Evolutionary conservation across 2,329 filamentous ascomycete genomes (phyloP).

Genomic region (Cryphonectria japonica): DNA sequence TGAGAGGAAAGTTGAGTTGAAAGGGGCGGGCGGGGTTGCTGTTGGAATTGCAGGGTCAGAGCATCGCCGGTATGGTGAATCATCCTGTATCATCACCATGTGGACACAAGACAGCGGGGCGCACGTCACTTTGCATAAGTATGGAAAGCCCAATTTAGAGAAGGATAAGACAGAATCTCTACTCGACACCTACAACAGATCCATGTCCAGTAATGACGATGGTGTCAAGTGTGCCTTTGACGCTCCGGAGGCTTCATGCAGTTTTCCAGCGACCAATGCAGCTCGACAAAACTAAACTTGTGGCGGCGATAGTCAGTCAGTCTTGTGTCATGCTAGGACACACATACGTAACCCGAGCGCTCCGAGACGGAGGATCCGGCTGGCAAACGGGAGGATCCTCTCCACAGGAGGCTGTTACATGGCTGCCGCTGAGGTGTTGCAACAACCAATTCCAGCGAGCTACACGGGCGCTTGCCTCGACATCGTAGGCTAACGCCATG

Average conservation of each 20-base stretch:
- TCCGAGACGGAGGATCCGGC: background rate
- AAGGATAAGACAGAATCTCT: slow-evolving; percentile 5
- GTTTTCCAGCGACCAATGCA: background rate
- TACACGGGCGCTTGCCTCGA: background rate
- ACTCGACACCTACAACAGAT: background rate
- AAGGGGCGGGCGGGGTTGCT: background rate
- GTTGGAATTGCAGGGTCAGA: background rate
- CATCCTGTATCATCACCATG: slow-evolving; percentile 16
- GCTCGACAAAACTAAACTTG: background rate
- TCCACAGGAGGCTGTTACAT: background rate
- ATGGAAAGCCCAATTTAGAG: background rate
- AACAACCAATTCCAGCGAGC: background rate
- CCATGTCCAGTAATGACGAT: background rate
- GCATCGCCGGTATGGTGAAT: slow-evolving; percentile 19
- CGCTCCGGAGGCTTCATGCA: background rate
- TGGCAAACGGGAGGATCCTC: background rate
- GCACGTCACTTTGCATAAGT: background rate
- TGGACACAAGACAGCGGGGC: slow-evolving; percentile 1
- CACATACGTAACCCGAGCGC: background rate
- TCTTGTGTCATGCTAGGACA: background rate
- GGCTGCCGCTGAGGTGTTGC: background rate
- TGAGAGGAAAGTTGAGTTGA: background rate
- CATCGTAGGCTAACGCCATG: background rate
- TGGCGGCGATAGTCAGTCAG: background rate
- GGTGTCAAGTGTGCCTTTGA: background rate